Conservation (phyloP, 2,329 filamentous ascomycete species). For the Apiospora koreana region DNA sequence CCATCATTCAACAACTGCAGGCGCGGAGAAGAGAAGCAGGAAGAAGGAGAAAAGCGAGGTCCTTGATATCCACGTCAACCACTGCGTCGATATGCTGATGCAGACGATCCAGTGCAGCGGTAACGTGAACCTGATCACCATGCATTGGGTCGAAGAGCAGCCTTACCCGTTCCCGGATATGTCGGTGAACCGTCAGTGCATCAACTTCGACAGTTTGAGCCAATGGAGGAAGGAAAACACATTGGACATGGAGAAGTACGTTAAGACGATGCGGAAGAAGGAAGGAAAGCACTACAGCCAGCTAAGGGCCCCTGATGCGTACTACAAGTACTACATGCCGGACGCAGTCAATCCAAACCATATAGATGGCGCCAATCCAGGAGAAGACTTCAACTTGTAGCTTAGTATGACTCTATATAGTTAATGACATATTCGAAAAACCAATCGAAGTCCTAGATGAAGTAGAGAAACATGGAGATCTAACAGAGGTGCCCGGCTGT, state of each 20-base stretch:
- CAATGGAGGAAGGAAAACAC: constrained; percentile 22
- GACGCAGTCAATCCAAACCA: constrained; percentile 18
- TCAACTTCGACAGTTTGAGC: constrained; percentile 26
- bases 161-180: constrained; percentile 33
- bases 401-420: too few species aligned
- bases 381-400: constrained; percentile 19
- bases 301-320: constrained; percentile 15
- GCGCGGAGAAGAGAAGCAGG: constrained; percentile 14
- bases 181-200: constrained; percentile 35
- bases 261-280: constrained; percentile 22
- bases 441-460: background rate
- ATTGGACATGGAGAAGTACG: constrained; percentile 24
- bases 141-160: constrained; percentile 35
- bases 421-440: background rate
- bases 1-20: background rate
- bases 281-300: constrained; percentile 12
- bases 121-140: constrained; percentile 35
- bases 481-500: background rate
- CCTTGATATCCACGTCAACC: constrained; percentile 32
- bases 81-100: constrained; percentile 37
- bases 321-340: constrained; percentile 15
- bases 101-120: constrained; percentile 36
- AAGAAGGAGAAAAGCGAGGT: constrained; percentile 18
- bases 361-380: constrained; percentile 12
- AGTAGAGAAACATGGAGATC: background rate